Evolutionary conservation across 306 rosid genomes (phyloP).

Genomic region (Cucumis hystrix): DNA sequence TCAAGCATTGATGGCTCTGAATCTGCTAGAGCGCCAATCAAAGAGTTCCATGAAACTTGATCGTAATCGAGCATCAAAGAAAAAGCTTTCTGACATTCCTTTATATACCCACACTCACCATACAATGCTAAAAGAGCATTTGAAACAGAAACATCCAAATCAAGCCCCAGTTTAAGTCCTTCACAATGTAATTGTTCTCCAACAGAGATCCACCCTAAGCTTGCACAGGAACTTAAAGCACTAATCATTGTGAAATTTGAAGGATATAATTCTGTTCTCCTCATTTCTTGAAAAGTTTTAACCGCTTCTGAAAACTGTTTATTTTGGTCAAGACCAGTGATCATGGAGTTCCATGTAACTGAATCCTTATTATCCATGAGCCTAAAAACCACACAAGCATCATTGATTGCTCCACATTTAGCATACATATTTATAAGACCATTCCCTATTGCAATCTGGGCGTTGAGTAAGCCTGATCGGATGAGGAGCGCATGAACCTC

Average conservation of each 20-base stretch:
- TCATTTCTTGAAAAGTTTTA: conserved; percentile 39
- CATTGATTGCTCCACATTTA: conserved; percentile 43
- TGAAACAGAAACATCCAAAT: conserved; percentile 76
- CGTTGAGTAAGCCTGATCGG: conserved; percentile 24
- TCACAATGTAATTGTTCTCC: conserved; percentile 68
- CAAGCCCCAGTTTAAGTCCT: conserved; percentile 70
- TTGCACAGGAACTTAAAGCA: conserved; percentile 75
- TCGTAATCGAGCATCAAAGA: conserved; percentile 61
- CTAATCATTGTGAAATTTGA: conserved; percentile 79
- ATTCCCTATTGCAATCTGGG: conserved; percentile 43
- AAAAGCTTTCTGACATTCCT: conserved; percentile 51
- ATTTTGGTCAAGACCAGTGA: conserved; percentile 75
- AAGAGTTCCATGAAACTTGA: conserved; percentile 78
- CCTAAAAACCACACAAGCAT: conserved; percentile 49
- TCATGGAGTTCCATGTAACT: conserved; percentile 78
- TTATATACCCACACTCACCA: conserved; percentile 46
- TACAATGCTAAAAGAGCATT: conserved; percentile 73
- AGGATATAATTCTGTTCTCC: conserved; percentile 46
- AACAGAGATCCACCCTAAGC: conserved; percentile 56
- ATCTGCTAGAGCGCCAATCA: conserved; percentile 59
- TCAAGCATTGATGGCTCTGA: conserved; percentile 39
- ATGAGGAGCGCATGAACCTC: conserved; percentile 63
- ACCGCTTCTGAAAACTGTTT: conserved; percentile 59
- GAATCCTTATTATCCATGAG: conserved; percentile 45
- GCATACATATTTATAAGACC: conserved; percentile 79